Evolutionary conservation across 2,329 filamentous ascomycete genomes (phyloP).

Genomic region (Aureobasidium leucospermi): DNA sequence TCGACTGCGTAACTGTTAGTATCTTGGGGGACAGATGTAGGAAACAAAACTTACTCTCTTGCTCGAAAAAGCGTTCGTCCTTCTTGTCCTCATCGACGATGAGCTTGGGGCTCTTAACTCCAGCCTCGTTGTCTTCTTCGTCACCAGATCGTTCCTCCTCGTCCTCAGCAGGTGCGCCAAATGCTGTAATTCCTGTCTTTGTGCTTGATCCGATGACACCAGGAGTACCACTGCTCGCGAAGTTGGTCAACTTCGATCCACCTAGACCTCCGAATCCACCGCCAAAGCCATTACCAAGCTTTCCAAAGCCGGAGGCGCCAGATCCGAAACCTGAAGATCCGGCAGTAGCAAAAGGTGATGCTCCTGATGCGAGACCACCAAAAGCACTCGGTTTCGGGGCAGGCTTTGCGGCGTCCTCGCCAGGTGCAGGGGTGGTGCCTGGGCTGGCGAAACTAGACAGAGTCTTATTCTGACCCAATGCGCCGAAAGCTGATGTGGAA

Average conservation of each 20-base stretch:
- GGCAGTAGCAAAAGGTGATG: constrained; percentile 24
- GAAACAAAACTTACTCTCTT: constrained; percentile 55
- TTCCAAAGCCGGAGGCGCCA: constrained; percentile 34
- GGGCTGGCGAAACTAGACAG: constrained; percentile 25
- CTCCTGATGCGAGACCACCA: constrained; percentile 30
- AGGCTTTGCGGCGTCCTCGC: constrained; percentile 6
- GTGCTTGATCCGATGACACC: constrained; percentile 45
- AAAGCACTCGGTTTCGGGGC: constrained; percentile 27
- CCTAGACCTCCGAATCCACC: constrained; percentile 31
- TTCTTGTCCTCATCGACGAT: constrained; percentile 55
- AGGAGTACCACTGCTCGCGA: constrained; percentile 44
- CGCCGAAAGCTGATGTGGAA: constrained; percentile 30
- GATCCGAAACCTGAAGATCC: constrained; percentile 22
- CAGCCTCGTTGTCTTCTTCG: constrained; percentile 42
- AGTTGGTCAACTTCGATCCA: constrained; percentile 53
- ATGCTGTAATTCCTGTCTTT: constrained; percentile 57
- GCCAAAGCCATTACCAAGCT: constrained; percentile 34
- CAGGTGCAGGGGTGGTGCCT: constrained; percentile 9
- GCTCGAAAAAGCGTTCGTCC: constrained; percentile 47
- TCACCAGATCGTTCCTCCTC: constrained; percentile 41
- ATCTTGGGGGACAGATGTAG: not conserved
- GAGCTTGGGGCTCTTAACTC: constrained; percentile 36
- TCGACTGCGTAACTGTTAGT: constrained; percentile 52
- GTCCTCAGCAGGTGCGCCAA: constrained; percentile 68
- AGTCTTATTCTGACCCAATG: constrained; percentile 23